phyloP scores from a whole-genome alignment of 192 early-diverging fungal genomes.

The Piromyces finnis region DNA sequence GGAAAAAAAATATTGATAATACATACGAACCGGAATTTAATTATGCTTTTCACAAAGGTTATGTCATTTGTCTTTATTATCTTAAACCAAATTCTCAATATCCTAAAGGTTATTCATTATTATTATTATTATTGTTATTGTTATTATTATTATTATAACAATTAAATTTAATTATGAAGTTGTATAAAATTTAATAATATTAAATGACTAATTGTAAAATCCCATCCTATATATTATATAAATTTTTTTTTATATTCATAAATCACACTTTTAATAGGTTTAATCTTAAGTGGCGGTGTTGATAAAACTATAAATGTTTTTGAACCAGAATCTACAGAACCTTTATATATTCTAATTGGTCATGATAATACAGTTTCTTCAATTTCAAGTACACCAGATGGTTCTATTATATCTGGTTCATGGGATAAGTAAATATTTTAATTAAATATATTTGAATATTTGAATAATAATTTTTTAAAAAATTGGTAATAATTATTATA shows the following conservation, averaged over 20 bases:
- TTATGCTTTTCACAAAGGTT: conserved; percentile 52
- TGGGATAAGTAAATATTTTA: conserved; percentile 72
- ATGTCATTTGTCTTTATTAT: conserved; percentile 55
- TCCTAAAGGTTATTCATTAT: conserved; percentile 42
- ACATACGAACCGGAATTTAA: conserved; percentile 25
- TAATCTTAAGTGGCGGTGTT: conserved; percentile 62
- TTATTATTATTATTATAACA: too few species aligned
- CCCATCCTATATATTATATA: neutral
- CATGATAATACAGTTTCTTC: conserved; percentile 80
- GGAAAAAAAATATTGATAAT: conserved; percentile 35
- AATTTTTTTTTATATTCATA: too few species aligned
- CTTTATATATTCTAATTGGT: conserved; percentile 50
- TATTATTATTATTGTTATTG: neutral
- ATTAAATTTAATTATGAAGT: too few species aligned
- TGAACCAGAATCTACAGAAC: conserved; percentile 34
- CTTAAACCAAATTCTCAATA: conserved; percentile 31
- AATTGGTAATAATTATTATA: neutral
- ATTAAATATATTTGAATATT: neutral
- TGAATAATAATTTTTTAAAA: neutral
- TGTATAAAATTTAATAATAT: neutral
- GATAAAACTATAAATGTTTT: conserved; percentile 74
- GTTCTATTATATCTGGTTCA: conserved; percentile 76
- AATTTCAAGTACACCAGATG: conserved; percentile 39
- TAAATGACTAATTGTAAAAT: neutral
- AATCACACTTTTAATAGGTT: too few species aligned